These are phyloP conservation scores for Papiliotrema nemorosa DNA, from an alignment of 1,284 basidiomycete genomes.

Conservation along the genomic window DNA sequence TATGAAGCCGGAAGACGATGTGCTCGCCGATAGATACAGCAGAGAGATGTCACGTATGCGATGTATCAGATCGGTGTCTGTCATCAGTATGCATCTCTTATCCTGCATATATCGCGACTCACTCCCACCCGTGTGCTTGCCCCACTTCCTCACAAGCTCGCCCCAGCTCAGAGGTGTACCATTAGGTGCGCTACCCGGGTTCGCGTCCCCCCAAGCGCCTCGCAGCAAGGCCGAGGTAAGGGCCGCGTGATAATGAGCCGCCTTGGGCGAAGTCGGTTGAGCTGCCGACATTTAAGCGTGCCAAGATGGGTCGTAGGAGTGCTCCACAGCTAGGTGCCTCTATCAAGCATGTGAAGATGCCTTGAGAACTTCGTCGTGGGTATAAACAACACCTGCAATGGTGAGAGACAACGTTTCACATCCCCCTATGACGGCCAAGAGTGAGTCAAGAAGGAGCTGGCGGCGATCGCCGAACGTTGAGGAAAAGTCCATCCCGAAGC, in stretches of 20 bases:
- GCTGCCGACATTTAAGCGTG: neutral
- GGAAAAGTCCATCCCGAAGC: neutral
- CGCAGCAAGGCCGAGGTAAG: slow-evolving; percentile 41
- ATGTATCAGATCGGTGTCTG: slow-evolving; percentile 38
- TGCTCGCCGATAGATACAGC: slow-evolving; percentile 34
- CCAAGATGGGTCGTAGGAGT: too few species aligned
- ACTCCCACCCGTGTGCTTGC: slow-evolving; percentile 67
- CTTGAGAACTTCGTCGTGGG: too few species aligned
- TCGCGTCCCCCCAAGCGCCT: slow-evolving; percentile 44
- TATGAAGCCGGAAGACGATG: slow-evolving; percentile 27
- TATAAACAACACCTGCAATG: too few species aligned
- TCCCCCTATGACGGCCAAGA: too few species aligned
- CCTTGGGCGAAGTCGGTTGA: slow-evolving; percentile 26
- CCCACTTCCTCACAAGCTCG: slow-evolving; percentile 79
- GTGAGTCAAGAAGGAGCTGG: too few species aligned
- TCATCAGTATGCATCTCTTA: too few species aligned
- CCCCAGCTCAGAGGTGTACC: slow-evolving; percentile 65
- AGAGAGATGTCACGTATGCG: slow-evolving; percentile 43
- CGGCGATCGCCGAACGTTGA: too few species aligned
- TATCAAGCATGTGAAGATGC: too few species aligned
- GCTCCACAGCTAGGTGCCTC: too few species aligned
- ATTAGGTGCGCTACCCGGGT: slow-evolving; percentile 63
- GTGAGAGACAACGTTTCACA: too few species aligned
- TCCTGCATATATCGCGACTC: slow-evolving; percentile 36
- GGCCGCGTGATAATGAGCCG: slow-evolving; percentile 37